These are phyloP conservation scores for Endotrypanum monterogeii DNA, from an alignment of 208 protist genomes.

Conservation along the genomic window DNA sequence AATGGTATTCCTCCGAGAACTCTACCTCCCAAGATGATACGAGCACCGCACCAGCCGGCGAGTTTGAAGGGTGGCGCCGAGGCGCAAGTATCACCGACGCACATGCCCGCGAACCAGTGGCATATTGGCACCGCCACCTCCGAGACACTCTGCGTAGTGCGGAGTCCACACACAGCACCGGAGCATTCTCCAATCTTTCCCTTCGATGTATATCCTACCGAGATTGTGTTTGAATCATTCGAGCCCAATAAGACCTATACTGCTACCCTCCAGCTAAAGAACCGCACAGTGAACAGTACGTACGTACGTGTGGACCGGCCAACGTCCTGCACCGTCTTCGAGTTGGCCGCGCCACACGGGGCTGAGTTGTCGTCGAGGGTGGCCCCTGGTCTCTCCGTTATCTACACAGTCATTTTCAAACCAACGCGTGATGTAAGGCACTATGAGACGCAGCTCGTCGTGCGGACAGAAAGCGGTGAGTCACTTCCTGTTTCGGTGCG, in stretches of 20 bases:
- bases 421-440: constrained; percentile 69
- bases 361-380: constrained; percentile 74
- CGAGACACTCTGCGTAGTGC: neutral
- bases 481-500: constrained; percentile 84
- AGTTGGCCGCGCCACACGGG: constrained; percentile 57
- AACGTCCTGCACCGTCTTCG: constrained; percentile 67
- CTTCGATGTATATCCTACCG: constrained; percentile 83
- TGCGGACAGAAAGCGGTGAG: constrained; percentile 86
- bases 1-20: neutral
- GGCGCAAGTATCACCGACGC: neutral
- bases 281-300: constrained; percentile 74
- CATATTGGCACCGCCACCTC: neutral
- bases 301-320: constrained; percentile 84
- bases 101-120: neutral
- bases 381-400: constrained; percentile 88
- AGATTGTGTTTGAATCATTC: constrained; percentile 84
- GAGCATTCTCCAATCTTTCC: constrained; percentile 21
- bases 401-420: constrained; percentile 85
- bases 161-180: neutral
- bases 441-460: constrained; percentile 85
- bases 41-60: neutral
- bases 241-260: constrained; percentile 78
- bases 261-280: constrained; percentile 76
- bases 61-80: neutral
- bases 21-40: neutral